phyloP scores from a whole-genome alignment of 306 rosid species.

The Argentina anserina region DNA sequence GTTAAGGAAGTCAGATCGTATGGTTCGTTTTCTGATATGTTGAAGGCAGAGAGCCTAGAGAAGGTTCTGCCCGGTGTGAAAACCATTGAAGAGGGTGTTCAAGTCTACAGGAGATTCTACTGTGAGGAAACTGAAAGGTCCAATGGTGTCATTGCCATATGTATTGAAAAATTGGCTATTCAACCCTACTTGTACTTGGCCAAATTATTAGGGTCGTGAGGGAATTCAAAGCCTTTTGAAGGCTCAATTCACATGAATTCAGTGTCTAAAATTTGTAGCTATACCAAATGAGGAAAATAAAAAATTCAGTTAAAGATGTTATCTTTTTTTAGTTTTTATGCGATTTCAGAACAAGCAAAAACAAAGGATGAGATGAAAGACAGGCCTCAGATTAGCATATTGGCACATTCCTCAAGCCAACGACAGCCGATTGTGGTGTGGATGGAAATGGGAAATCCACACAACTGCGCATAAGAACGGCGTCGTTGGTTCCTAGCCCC shows the following conservation, averaged over 20 bases:
- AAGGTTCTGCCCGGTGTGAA: conserved; percentile 68
- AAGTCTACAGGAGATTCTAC: conserved; percentile 27
- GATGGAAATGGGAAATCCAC: conserved; percentile 22
- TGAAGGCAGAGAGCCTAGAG: conserved; percentile 44
- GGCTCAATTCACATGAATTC: not conserved
- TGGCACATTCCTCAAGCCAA: conserved; percentile 67
- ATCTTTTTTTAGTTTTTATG: not conserved
- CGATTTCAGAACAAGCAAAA: not conserved
- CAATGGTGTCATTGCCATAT: conserved; percentile 31
- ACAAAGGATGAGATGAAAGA: not conserved
- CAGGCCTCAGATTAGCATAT: conserved; percentile 77
- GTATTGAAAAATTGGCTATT: conserved; percentile 5
- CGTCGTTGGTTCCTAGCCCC: conserved; percentile 38
- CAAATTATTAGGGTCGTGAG: conserved; percentile 6
- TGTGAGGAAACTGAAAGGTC: conserved; percentile 22
- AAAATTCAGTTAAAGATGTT: not conserved
- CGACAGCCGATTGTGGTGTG: conserved; percentile 49
- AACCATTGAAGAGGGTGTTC: conserved; percentile 50
- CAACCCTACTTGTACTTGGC: conserved; percentile 21
- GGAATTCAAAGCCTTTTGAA: conserved; percentile 18
- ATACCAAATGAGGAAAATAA: not conserved
- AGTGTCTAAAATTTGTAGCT: not conserved
- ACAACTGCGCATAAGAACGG: conserved; percentile 44
- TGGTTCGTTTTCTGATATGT: conserved; percentile 54
- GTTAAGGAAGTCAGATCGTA: conserved; percentile 53